phyloP scores from a whole-genome alignment of 352 stramenopile genomes.

The Pythium plurisporium region DNA sequence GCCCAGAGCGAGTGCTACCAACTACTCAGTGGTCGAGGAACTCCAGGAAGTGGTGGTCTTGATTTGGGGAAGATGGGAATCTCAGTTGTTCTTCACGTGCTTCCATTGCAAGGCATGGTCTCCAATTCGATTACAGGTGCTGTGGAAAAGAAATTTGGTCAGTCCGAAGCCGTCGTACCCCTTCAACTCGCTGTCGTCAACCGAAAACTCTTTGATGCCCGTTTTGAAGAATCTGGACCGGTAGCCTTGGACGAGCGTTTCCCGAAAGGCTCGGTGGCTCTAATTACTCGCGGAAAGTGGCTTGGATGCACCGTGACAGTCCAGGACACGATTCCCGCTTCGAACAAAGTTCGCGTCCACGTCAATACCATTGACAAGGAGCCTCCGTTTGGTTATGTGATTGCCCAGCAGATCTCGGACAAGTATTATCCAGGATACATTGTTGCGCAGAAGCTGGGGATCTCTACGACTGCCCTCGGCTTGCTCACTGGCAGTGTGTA shows the following conservation, averaged over 20 bases:
- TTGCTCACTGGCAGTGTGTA: conserved; percentile 92
- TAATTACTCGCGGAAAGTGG: conserved; percentile 89
- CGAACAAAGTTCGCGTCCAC: conserved; percentile 87
- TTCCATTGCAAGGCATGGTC: conserved; percentile 91
- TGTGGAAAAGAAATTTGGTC: conserved; percentile 95
- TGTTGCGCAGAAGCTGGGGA: conserved; percentile 88
- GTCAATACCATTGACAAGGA: conserved; percentile 91
- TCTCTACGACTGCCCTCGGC: conserved; percentile 90
- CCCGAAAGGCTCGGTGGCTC: conserved; percentile 74
- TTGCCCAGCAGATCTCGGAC: conserved; percentile 91
- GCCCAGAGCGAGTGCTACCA: conserved; percentile 62
- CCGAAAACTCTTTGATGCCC: conserved; percentile 89
- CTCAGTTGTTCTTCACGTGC: conserved; percentile 66
- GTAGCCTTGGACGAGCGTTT: conserved; percentile 90
- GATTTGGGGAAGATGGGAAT: conserved; percentile 88
- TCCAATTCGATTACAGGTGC: conserved; percentile 92
- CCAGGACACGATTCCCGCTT: conserved; percentile 37
- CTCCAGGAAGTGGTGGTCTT: conserved; percentile 89
- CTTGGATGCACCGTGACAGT: conserved; percentile 88
- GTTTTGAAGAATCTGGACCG: conserved; percentile 88
- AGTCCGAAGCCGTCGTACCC: conserved; percentile 93
- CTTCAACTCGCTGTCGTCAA: conserved; percentile 94
- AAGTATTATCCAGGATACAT: conserved; percentile 70
- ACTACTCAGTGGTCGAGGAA: conserved; percentile 66
- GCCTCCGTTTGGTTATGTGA: conserved; percentile 95